These are phyloP conservation scores for Ascomycota sp. DNA, from an alignment of 2,329 filamentous ascomycete species.

Conservation along the genomic window DNA sequence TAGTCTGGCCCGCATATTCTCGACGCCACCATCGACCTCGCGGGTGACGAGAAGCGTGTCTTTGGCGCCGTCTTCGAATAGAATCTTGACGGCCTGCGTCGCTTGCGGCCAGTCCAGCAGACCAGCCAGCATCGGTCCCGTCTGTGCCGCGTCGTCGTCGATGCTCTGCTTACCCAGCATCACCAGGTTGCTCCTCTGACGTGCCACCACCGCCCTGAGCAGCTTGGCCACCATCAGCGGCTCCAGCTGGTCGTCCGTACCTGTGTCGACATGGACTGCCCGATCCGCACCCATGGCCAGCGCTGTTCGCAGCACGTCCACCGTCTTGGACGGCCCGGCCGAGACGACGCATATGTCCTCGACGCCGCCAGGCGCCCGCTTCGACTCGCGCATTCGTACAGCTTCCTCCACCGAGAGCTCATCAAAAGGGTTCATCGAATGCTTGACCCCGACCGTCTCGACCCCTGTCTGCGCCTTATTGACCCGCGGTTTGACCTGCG, in stretches of 20 bases:
- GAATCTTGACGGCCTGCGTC: constrained; percentile 74
- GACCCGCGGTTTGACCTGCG: constrained; percentile 46
- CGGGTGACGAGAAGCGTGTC: constrained; percentile 59
- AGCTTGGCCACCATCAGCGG: constrained; percentile 86
- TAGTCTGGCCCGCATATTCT: constrained; percentile 69
- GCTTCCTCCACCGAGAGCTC: constrained; percentile 95
- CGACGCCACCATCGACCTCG: constrained; percentile 89
- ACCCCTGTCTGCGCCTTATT: constrained; percentile 65
- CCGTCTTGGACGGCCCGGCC: constrained; percentile 70
- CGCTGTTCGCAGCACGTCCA: constrained; percentile 78
- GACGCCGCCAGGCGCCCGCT: constrained; percentile 49
- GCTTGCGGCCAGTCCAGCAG: constrained; percentile 85
- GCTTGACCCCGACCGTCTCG: constrained; percentile 83
- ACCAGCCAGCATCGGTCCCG: constrained; percentile 92
- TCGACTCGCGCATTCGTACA: constrained; percentile 81
- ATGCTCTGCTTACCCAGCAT: constrained; percentile 96
- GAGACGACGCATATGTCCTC: constrained; percentile 82
- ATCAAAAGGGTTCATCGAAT: constrained; percentile 98
- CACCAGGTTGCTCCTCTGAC: constrained; percentile 78
- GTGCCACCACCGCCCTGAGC: constrained; percentile 56
- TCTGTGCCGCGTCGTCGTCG: constrained; percentile 89
- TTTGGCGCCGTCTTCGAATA: constrained; percentile 38
- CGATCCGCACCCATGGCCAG: constrained; percentile 99
- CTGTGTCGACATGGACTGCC: constrained; percentile 65
- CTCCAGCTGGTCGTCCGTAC: constrained; percentile 60